Evolutionary conservation across 2,329 filamentous ascomycete species (phyloP).

Genomic region (Aspergillus fijiensis): DNA sequence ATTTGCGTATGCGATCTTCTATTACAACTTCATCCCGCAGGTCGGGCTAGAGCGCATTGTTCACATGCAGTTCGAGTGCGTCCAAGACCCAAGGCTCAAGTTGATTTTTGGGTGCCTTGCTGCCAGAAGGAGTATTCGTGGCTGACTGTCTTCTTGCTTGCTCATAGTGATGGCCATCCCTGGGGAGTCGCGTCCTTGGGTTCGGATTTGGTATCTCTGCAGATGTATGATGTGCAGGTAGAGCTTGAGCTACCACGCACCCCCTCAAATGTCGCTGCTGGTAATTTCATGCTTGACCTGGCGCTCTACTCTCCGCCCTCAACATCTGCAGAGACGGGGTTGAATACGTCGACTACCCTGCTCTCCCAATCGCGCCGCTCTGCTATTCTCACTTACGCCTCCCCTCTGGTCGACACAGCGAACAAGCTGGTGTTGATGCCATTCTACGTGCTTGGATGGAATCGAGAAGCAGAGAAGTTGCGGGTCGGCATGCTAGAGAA

Average conservation of each 20-base stretch:
- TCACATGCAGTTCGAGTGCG: constrained; percentile 65
- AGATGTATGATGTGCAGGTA: constrained; percentile 82
- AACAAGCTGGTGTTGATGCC: constrained; percentile 64
- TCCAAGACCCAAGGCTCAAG: constrained; percentile 1
- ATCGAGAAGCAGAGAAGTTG: constrained; percentile 63
- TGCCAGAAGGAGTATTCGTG: neutral
- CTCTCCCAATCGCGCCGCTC: constrained; percentile 69
- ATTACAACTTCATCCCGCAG: constrained; percentile 66
- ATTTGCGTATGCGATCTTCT: constrained; percentile 65
- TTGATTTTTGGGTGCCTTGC: neutral
- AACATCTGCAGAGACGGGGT: constrained; percentile 27
- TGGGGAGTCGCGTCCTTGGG: constrained; percentile 54
- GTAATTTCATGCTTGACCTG: constrained; percentile 94
- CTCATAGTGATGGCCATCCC: constrained; percentile 46
- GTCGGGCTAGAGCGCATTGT: constrained; percentile 62
- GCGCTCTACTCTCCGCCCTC: constrained; percentile 59
- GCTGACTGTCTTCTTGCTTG: constrained; percentile 3
- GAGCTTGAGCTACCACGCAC: constrained; percentile 76
- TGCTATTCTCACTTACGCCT: constrained; percentile 76
- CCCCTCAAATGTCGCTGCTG: constrained; percentile 68
- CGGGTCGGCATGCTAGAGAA: constrained; percentile 71
- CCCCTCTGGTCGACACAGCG: constrained; percentile 64
- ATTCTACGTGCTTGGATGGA: constrained; percentile 67
- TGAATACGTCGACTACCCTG: constrained; percentile 40
- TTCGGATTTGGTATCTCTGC: constrained; percentile 62